Percentiles rank a stretch among this genome's conserved stretches.
phyloP scores from a whole-genome alignment of 2,329 filamentous ascomycete species.

The Microcera coccophila region DNA sequence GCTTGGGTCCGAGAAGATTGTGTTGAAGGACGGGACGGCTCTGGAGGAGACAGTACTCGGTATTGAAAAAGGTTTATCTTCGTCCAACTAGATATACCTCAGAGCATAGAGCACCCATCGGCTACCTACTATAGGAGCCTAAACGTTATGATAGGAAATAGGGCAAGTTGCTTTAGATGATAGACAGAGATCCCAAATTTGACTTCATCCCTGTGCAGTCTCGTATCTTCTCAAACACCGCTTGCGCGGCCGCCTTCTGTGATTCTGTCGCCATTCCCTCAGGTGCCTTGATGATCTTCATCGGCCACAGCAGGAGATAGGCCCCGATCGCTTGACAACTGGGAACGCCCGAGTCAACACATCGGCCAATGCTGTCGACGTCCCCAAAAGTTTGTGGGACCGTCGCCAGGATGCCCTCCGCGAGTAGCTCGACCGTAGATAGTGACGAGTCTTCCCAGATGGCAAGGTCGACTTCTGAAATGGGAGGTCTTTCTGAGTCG shows the following conservation, averaged over 20 bases:
- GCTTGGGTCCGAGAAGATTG: conserved; percentile 39
- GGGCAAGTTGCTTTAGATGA: too few species aligned
- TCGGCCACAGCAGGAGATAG: conserved; percentile 39
- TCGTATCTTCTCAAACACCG: conserved; percentile 36
- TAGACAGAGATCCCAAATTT: conserved; percentile 28
- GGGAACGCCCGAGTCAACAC: conserved; percentile 10
- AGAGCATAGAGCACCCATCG: neutral
- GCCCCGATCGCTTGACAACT: conserved; percentile 33
- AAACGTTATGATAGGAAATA: neutral
- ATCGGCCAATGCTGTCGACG: conserved; percentile 25
- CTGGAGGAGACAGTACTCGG: conserved; percentile 33
- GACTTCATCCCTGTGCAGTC: conserved; percentile 38
- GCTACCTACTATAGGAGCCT: neutral
- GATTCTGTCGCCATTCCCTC: conserved; percentile 17
- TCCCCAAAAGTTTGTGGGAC: conserved; percentile 38
- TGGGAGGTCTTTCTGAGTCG: neutral
- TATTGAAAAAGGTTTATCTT: neutral
- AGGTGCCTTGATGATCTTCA: conserved; percentile 32
- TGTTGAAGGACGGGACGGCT: conserved; percentile 32
- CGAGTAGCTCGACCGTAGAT: conserved; percentile 26
- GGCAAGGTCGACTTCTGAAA: neutral
- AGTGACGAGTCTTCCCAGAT: conserved; percentile 12
- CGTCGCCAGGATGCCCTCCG: conserved; percentile 33
- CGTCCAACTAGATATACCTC: neutral
- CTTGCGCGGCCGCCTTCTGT: conserved; percentile 27